Evolutionary conservation across 495 filamentous ascomycete genomes (phyloP).

Genomic region (Jackrogersella multiformis): DNA sequence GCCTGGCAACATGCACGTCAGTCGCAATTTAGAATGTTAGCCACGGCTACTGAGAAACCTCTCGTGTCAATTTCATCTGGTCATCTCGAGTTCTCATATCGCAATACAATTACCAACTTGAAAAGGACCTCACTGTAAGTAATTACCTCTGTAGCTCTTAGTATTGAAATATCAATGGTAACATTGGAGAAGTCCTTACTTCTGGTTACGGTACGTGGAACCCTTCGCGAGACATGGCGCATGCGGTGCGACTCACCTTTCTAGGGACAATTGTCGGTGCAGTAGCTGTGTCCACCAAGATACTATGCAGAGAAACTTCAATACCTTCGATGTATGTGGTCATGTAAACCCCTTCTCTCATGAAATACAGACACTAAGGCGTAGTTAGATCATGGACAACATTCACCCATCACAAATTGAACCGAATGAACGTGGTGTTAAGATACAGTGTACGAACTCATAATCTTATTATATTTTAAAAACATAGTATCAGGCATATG

Average conservation of each 20-base stretch:
- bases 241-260: slow-evolving; percentile 18
- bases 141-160: background rate
- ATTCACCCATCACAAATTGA: slow-evolving; percentile 52
- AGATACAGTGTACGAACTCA: slow-evolving; percentile 53
- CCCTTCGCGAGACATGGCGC: background rate
- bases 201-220: slow-evolving; percentile 55
- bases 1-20: background rate
- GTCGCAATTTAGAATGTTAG: slow-evolving; percentile 15
- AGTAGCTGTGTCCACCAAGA: slow-evolving; percentile 74
- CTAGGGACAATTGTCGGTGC: slow-evolving; percentile 83
- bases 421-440: slow-evolving; percentile 46
- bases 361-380: slow-evolving; percentile 10
- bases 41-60: slow-evolving; percentile 23
- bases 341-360: background rate
- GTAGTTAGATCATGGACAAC: slow-evolving; percentile 59
- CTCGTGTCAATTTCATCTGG: slow-evolving; percentile 24
- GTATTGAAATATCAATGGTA: slow-evolving; percentile 10
- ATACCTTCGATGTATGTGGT: slow-evolving; percentile 66
- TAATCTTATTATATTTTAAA: background rate
- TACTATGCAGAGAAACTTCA: slow-evolving; percentile 76
- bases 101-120: background rate
- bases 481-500: slow-evolving; percentile 11
- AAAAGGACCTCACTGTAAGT: slow-evolving; percentile 42
- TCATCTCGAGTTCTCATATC: slow-evolving; percentile 23
- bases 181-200: slow-evolving; percentile 36